A percentile compares a stretch with the other conserved stretches of the same genome.
These are phyloP conservation scores for Candida sp. DNA, from an alignment of 1,139 yeast genomes.

Conservation along the genomic window DNA sequence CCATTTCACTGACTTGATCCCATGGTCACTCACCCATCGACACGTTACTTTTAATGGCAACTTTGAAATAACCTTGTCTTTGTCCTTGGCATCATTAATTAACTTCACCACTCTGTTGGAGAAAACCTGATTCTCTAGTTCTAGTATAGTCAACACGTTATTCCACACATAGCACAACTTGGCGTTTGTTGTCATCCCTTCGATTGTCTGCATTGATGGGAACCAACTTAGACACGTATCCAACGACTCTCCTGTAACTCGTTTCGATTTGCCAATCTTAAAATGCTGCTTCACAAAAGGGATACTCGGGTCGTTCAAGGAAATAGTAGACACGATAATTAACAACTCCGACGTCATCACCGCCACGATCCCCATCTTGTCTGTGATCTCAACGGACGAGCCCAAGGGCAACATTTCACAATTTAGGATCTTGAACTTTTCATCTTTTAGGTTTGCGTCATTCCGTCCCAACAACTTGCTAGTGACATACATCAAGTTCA, in stretches of 20 bases:
- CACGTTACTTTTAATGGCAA: conserved; percentile 49
- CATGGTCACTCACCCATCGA: conserved; percentile 39
- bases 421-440: conserved; percentile 21
- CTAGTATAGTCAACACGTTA: conserved; percentile 58
- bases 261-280: conserved; percentile 52
- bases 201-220: conserved; percentile 38
- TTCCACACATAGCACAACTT: conserved; percentile 72
- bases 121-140: conserved; percentile 40
- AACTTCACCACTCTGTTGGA: conserved; percentile 31
- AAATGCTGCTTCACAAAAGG: conserved; percentile 44
- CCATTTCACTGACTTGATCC: conserved; percentile 65
- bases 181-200: conserved; percentile 37
- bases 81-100: conserved; percentile 40
- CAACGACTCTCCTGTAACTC: conserved; percentile 10
- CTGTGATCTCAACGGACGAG: conserved; percentile 52
- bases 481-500: conserved; percentile 55
- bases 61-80: conserved; percentile 39
- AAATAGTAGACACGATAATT: conserved; percentile 58
- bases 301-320: conserved; percentile 43
- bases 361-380: conserved; percentile 63
- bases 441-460: conserved; percentile 25
- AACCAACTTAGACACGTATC: conserved; percentile 54
- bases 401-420: conserved; percentile 60
- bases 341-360: conserved; percentile 58
- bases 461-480: conserved; percentile 58